phyloP scores from a whole-genome alignment of 768 basidiomycete species.

The Trametes cingulata region DNA sequence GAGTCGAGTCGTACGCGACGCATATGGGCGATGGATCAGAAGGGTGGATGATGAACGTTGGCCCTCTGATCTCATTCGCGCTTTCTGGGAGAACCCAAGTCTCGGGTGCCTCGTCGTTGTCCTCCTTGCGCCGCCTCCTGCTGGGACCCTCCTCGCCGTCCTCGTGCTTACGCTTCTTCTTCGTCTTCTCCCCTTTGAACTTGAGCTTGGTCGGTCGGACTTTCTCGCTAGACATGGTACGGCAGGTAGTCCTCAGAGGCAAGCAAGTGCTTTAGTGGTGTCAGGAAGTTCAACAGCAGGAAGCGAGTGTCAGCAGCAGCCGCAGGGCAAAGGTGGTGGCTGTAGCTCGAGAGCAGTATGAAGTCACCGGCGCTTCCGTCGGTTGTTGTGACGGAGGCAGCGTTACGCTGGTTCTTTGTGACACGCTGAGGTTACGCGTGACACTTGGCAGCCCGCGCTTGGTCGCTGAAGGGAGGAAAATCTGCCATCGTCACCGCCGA shows the following conservation, averaged over 20 bases:
- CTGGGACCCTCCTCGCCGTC: slow-evolving; percentile 47
- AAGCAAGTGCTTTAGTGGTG: too few species aligned
- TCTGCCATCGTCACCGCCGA: slow-evolving; percentile 42
- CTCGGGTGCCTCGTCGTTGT: slow-evolving; percentile 67
- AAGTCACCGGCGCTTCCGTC: slow-evolving; percentile 2
- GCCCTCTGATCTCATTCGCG: slow-evolving; percentile 76
- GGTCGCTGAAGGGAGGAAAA: slow-evolving; percentile 11
- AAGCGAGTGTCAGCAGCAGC: too few species aligned
- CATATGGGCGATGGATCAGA: slow-evolving; percentile 77
- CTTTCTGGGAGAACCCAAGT: slow-evolving; percentile 79
- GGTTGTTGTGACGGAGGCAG: background rate
- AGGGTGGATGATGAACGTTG: slow-evolving; percentile 84
- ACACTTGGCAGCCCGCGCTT: slow-evolving; percentile 5
- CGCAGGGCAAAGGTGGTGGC: background rate
- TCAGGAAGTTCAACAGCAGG: too few species aligned
- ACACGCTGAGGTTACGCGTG: slow-evolving; percentile 13
- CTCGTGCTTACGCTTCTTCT: slow-evolving; percentile 79
- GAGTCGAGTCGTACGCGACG: slow-evolving; percentile 76
- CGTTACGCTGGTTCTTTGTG: slow-evolving; percentile 8
- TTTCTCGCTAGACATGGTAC: slow-evolving; percentile 42
- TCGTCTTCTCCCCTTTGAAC: slow-evolving; percentile 86
- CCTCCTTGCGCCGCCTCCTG: slow-evolving; percentile 49
- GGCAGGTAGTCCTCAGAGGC: too few species aligned
- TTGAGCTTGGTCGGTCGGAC: slow-evolving; percentile 75
- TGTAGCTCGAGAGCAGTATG: background rate